Conservation (phyloP, 495 filamentous ascomycete species). For the Aspergillus olivimuriae region DNA sequence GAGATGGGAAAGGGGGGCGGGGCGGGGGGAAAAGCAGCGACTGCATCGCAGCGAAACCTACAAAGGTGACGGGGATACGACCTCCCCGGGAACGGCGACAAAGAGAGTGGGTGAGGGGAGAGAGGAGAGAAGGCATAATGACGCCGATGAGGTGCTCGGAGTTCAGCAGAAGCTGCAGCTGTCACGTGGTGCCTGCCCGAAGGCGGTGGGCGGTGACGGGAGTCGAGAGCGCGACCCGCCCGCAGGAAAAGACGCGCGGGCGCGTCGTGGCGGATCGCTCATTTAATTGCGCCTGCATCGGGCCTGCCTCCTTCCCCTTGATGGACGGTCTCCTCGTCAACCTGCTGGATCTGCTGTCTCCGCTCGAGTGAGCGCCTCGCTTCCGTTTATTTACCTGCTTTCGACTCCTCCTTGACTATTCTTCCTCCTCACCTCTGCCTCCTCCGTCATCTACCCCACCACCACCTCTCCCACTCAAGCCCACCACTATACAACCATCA, state of each 20-base stretch:
- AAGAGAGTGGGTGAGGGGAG: neutral
- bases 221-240: constrained; percentile 7
- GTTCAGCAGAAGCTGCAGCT: constrained; percentile 22
- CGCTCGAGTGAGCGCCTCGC: no score
- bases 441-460: neutral
- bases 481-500: constrained; percentile 22
- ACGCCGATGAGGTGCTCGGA: constrained; percentile 1
- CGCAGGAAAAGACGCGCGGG: constrained; percentile 16
- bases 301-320: neutral
- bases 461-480: neutral
- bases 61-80: no score
- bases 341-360: neutral
- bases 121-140: neutral
- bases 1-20: neutral
- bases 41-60: no score
- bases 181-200: constrained; percentile 15
- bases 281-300: constrained; percentile 11
- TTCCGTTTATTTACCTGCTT: neutral
- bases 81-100: no score
- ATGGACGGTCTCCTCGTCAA: neutral
- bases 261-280: constrained; percentile 17
- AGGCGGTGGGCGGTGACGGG: constrained; percentile 19
- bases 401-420: neutral
- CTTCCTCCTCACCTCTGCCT: neutral
- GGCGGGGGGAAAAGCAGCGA: neutral